Evolutionary conservation across 2,329 filamentous ascomycete genomes (phyloP), one percentile per base, ranked within the genome.

Genomic region (Colletotrichum chlorophyti): DNA sequence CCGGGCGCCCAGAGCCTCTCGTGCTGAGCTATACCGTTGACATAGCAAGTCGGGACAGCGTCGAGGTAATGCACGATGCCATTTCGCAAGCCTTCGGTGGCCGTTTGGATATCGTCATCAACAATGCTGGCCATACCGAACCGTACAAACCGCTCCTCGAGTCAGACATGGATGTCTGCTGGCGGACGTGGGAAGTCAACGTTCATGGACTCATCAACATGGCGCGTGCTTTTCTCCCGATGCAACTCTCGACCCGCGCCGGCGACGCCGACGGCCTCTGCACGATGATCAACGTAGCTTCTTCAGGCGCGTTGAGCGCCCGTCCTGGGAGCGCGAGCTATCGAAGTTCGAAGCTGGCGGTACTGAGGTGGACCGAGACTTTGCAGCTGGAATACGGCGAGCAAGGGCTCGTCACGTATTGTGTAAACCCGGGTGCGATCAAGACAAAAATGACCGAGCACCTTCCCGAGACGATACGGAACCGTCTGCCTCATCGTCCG

Each of bases 161-260:
- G 32, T 60, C 63, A 5, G 60, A 67, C 15, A 48, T 61, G 5
- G 42, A 50, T 11, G 32, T 52, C 1, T 65, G 60, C 55, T 67
- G 66, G 64, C 47, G 51, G 10, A 66, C 65, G 14, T 58, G 62
- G 55, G 54, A 65, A 45, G 63, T 67, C 17, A 65, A 66, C 38
- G 11, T 67, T 27, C 57, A 53, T 27, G 63, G 64, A 4, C 58
- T 62, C 35, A 59, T 62, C 31, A 61, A 63, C 35, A 61, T 60
- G 61, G 61, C 51, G 29, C 63, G 61, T 12, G 45, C 59, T 29
- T 64, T 66, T 27, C 38, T 67, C 2, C 65, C 64, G 7, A 45
- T 65, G 38, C 57, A 58, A 11, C 53, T 66, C 6, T 31, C 50
- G 4, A 52, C 48, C 7, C 51, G 50, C 2, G 48, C 41, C 4